Evolutionary conservation across 2,329 filamentous ascomycete species (phyloP).

Genomic region (Daldinia eschscholtzii): DNA sequence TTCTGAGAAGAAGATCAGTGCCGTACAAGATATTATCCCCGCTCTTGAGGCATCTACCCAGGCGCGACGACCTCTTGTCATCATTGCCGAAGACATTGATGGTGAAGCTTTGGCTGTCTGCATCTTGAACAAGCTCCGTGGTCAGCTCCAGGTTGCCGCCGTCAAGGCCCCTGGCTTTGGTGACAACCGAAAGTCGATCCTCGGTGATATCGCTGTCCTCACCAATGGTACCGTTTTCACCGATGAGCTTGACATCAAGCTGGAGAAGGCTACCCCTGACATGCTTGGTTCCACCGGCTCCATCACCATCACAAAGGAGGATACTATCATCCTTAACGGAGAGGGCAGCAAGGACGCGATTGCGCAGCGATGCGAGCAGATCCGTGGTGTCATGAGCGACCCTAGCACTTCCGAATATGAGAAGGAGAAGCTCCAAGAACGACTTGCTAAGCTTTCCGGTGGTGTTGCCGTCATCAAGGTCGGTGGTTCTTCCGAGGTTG

Average conservation of each 20-base stretch:
- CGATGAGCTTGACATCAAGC: constrained; percentile 98
- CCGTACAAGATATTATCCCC: constrained; percentile 98
- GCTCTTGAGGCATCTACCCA: constrained; percentile 97
- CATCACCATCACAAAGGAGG: constrained; percentile 99
- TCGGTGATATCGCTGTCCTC: constrained; percentile 94
- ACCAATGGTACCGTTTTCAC: constrained; percentile 98
- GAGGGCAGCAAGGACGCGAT: constrained; percentile 95
- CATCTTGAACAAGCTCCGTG: constrained; percentile 99
- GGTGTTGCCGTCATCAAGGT: constrained; percentile 99
- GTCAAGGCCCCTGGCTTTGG: constrained; percentile 99
- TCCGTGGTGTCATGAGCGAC: constrained; percentile 95
- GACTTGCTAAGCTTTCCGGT: constrained; percentile 98
- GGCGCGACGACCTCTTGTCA: constrained; percentile 93
- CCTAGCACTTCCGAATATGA: constrained; percentile 97
- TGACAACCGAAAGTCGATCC: constrained; percentile 99
- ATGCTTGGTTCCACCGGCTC: constrained; percentile 97
- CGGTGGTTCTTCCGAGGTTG: constrained; percentile 95
- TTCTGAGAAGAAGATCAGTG: constrained; percentile 99
- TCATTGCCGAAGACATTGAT: constrained; percentile 99
- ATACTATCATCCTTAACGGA: constrained; percentile 98
- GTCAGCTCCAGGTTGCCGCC: constrained; percentile 97
- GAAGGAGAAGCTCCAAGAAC: constrained; percentile 99
- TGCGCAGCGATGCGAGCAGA: constrained; percentile 97
- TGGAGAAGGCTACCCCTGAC: constrained; percentile 96
- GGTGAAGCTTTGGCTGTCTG: constrained; percentile 98